Conservation (phyloP, 176 grass and related monocot genomes). For the Hsuehochloa calcarea region DNA sequence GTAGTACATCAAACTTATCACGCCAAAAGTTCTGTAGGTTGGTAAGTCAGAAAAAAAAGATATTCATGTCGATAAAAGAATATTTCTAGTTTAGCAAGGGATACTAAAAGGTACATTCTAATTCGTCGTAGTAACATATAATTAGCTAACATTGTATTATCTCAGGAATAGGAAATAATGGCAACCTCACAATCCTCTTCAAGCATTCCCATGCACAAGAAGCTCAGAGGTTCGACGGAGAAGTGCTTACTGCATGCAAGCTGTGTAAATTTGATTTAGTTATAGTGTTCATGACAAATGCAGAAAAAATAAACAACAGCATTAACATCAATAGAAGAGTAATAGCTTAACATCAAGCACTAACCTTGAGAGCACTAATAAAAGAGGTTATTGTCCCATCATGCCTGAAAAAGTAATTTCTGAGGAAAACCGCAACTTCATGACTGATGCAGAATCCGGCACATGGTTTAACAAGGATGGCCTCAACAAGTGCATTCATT, state of each 20-base stretch:
- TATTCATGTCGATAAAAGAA: not conserved
- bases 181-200: slow-evolving; percentile 68
- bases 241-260: slow-evolving; percentile 95
- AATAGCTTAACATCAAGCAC: slow-evolving; percentile 13
- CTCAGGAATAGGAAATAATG: slow-evolving; percentile 21
- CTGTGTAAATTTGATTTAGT: slow-evolving; percentile 47
- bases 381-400: slow-evolving; percentile 93
- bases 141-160: slow-evolving; percentile 11
- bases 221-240: slow-evolving; percentile 74
- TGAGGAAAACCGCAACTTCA: slow-evolving; percentile 69
- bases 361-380: slow-evolving; percentile 87
- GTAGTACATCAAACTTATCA: slow-evolving; percentile 54
- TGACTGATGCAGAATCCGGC: slow-evolving; percentile 68
- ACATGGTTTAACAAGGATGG: slow-evolving; percentile 68
- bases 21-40: slow-evolving; percentile 45
- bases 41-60: slow-evolving; percentile 24
- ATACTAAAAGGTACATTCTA: slow-evolving; percentile 10
- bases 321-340: slow-evolving; percentile 7
- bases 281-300: not conserved
- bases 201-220: slow-evolving; percentile 67
- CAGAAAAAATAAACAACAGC: slow-evolving; percentile 28
- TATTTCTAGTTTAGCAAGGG: not conserved
- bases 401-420: slow-evolving; percentile 90
- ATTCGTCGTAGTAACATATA: not conserved
- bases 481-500: slow-evolving; percentile 89